Evolutionary conservation across 2,329 filamentous ascomycete genomes (phyloP), one percentile per base, ranked within the genome.

Genomic region (Beauveria sp.): DNA sequence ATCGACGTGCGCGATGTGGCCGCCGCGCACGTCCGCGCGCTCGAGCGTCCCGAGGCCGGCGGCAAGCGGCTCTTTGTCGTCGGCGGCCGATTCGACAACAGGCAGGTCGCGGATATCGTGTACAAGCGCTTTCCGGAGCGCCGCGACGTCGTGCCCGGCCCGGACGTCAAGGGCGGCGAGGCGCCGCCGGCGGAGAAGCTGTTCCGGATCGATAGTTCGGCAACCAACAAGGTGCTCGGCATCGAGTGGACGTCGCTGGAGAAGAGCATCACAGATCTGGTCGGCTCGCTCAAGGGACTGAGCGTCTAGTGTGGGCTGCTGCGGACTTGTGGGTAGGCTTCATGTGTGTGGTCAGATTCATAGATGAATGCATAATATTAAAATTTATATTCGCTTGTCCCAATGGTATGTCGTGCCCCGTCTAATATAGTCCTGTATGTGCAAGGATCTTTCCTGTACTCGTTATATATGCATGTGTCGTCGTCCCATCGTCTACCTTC

Each of bases 171-270:
- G 62, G 79, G 80, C 14, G 80, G 79, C n/a, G 76, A 76, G 64
- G 45, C 74, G 61, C 69, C 74, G 18, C 69, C 75, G 3, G 71
- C 71, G 62, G 73, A 72, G 3, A 67, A 77, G 64, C 66, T 82
- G 49, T 87, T 81, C 70, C 75, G 75, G 64, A 82, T 79, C 62
- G 81, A 89, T 69, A 88, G 85, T 69, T 77, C 77, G 56, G 79
- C 79, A 68, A 84, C 84, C 1, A 81, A 79, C 28, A 79, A 84
- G 68, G 66, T 87, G 52, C 71, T 91, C 63, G 86, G 85, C 0
- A 79, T 89, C 54, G 74, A 88, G 63, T 90, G 83, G 78, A 84
- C 76, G 65, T 71, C 75, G 4, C 68, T 90, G 40, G 86, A 90
- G 72, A 78, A 87, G 73, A 81, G 77, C 31, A 77, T 88, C 31